phyloP scores from a whole-genome alignment of 1,284 basidiomycete species.

The Trichosporon sp. region DNA sequence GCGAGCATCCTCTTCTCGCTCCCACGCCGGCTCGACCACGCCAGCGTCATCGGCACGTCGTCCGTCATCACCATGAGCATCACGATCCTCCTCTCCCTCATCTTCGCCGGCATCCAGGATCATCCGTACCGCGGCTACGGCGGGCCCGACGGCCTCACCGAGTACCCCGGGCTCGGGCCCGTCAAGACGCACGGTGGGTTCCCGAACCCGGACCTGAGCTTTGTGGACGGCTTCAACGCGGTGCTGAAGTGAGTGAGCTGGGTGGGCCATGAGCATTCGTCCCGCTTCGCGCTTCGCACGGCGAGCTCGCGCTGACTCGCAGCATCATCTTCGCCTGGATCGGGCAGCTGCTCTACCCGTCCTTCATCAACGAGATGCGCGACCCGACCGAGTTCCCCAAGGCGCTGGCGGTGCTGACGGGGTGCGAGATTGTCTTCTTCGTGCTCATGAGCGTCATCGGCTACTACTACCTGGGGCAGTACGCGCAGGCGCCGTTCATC shows the following conservation, averaged over 20 bases:
- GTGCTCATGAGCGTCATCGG: slow-evolving; percentile 60
- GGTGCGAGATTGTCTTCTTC: slow-evolving; percentile 59
- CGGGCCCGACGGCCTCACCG: slow-evolving; percentile 11
- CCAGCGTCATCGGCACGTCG: slow-evolving; percentile 46
- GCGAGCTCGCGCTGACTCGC: background rate
- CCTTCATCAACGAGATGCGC: slow-evolving; percentile 41
- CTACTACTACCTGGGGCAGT: slow-evolving; percentile 52
- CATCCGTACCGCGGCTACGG: slow-evolving; percentile 34
- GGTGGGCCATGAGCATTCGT: no score
- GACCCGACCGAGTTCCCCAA: slow-evolving; percentile 59
- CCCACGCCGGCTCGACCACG: slow-evolving; percentile 56
- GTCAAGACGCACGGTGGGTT: slow-evolving; percentile 34
- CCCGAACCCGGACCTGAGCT: slow-evolving; percentile 54
- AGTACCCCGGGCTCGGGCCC: slow-evolving; percentile 33
- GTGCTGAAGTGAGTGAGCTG: slow-evolving; percentile 46
- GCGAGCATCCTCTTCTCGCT: slow-evolving; percentile 53
- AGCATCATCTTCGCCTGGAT: slow-evolving; percentile 55
- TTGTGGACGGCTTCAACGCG: slow-evolving; percentile 54
- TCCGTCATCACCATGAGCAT: slow-evolving; percentile 57
- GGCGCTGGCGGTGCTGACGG: slow-evolving; percentile 49
- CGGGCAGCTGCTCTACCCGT: slow-evolving; percentile 56
- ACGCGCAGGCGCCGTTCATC: slow-evolving; percentile 45
- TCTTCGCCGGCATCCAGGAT: slow-evolving; percentile 57
- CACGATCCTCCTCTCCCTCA: slow-evolving; percentile 56
- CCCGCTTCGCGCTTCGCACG: no score